Percentiles rank a stretch among this genome's conserved stretches.
These are phyloP conservation scores for Lactarius hatsudake DNA, from an alignment of 768 basidiomycete species.

Conservation along the genomic window DNA sequence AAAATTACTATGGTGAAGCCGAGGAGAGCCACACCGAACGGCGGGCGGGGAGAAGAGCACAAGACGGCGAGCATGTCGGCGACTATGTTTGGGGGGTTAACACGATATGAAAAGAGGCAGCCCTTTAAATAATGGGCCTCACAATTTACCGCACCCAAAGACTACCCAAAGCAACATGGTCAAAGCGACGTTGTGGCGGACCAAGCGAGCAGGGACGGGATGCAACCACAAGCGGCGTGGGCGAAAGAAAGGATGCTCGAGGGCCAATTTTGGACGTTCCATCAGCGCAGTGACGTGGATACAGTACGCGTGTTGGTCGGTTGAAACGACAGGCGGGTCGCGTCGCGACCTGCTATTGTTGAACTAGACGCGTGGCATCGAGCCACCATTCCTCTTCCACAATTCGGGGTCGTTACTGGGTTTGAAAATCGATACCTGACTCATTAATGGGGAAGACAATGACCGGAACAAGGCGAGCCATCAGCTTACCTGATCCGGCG, in stretches of 20 bases:
- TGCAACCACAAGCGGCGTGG: neutral
- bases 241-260: neutral
- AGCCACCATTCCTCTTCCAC: neutral
- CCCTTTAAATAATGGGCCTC: neutral
- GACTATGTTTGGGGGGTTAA: neutral
- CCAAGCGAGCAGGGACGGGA: neutral
- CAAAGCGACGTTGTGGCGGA: conserved; percentile 7
- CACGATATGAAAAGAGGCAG: neutral
- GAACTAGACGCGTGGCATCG: neutral
- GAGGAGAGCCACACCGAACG: conserved; percentile 19
- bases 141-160: neutral
- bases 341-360: neutral
- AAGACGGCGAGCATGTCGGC: conserved; percentile 19
- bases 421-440: conserved; percentile 10
- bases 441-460: conserved; percentile 10
- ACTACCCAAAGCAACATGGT: conserved; percentile 3
- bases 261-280: neutral
- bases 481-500: neutral
- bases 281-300: neutral
- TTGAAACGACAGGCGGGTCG: neutral
- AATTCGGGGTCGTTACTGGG: neutral
- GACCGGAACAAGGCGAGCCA: neutral
- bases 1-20: conserved; percentile 10
- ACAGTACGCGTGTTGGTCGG: neutral
- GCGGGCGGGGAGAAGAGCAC: conserved; percentile 8